Conservation (phyloP, 176 grass and related monocot species). For the Aegilops tauschii region DNA sequence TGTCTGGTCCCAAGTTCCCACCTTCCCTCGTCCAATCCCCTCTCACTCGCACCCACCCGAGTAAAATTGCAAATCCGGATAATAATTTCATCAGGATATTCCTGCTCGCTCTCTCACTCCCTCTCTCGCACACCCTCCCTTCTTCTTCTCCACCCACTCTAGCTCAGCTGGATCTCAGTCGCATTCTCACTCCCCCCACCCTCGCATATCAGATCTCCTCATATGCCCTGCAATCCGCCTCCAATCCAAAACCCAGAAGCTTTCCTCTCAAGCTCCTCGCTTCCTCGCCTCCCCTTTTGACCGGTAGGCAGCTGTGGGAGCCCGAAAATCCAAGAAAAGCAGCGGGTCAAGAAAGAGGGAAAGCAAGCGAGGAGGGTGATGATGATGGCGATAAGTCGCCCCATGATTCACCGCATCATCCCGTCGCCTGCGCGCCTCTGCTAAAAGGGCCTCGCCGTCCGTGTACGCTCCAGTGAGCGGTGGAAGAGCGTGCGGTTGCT, state of each 20-base stretch:
- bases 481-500: not conserved
- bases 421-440: constrained; percentile 23
- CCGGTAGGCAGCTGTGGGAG: constrained; percentile 24
- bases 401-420: constrained; percentile 58
- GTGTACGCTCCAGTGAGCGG: not conserved
- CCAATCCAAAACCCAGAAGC: constrained; percentile 12
- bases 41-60: not conserved
- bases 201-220: constrained; percentile 34
- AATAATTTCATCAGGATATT: constrained; percentile 48
- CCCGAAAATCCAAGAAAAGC: constrained; percentile 47
- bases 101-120: not conserved
- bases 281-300: constrained; percentile 28
- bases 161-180: constrained; percentile 46
- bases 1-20: constrained; percentile 13
- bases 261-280: constrained; percentile 27
- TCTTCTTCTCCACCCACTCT: constrained; percentile 40
- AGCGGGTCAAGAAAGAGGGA: constrained; percentile 46
- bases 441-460: constrained; percentile 25
- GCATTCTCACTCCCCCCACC: constrained; percentile 9
- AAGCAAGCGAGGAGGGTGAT: not conserved
- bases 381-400: constrained; percentile 45
- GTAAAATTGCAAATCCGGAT: constrained; percentile 4
- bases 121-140: not conserved
- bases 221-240: constrained; percentile 24
- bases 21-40: constrained; percentile 15